phyloP scores from a whole-genome alignment of 2,329 filamentous ascomycete species.

The Clonostachys byssicola region DNA sequence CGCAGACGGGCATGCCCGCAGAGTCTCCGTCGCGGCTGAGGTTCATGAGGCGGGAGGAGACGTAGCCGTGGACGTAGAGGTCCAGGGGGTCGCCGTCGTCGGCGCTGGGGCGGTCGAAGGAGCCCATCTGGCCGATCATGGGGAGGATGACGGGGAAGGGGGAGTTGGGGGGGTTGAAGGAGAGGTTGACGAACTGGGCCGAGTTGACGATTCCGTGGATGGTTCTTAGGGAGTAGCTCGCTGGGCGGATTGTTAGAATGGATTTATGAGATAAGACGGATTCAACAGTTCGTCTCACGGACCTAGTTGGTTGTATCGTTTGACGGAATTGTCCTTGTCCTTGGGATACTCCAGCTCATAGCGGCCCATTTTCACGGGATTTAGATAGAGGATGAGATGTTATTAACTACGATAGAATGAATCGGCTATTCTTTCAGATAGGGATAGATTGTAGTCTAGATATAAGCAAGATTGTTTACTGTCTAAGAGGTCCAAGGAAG shows the following conservation, averaged over 20 bases:
- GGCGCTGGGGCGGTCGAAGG: conserved; percentile 59
- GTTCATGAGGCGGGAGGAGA: conserved; percentile 73
- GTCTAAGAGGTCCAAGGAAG: too few relatives aligned
- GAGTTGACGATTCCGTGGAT: conserved; percentile 75
- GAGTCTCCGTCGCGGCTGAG: conserved; percentile 31
- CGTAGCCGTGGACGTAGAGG: conserved; percentile 81
- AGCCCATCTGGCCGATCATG: conserved; percentile 82
- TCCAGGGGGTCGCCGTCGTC: conserved; percentile 62
- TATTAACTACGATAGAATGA: too few relatives aligned
- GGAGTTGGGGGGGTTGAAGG: conserved; percentile 61
- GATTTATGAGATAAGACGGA: background rate
- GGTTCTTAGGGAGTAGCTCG: conserved; percentile 65
- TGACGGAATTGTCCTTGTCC: conserved; percentile 59
- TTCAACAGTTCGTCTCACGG: background rate
- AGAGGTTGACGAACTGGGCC: conserved; percentile 73
- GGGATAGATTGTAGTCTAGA: too few relatives aligned
- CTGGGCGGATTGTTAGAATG: conserved; percentile 29
- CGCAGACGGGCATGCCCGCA: conserved; percentile 63
- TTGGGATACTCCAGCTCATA: conserved; percentile 57
- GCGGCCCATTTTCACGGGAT: conserved; percentile 21
- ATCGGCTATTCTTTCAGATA: too few relatives aligned
- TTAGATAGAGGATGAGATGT: background rate
- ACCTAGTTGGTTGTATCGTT: conserved; percentile 64
- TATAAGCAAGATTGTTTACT: too few relatives aligned
- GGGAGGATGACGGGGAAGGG: conserved; percentile 76